phyloP scores from a whole-genome alignment of 108 stramenopile genomes.

The Cylindrotheca closterium region DNA sequence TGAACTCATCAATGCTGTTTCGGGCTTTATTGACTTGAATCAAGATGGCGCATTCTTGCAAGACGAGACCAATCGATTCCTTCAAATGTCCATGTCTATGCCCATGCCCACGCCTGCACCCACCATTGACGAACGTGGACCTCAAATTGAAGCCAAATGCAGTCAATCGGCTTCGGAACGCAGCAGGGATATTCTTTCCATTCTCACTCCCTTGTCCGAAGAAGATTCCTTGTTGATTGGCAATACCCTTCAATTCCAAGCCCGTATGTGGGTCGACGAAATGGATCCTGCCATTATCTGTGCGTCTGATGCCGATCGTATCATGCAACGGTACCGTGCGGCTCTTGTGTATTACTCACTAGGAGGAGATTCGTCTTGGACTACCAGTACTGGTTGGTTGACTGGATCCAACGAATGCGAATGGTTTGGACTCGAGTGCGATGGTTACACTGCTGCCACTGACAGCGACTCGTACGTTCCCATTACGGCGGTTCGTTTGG shows the following conservation, averaged over 20 bases:
- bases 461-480: conserved; percentile 19
- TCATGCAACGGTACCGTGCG: conserved; percentile 35
- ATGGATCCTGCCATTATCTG: conserved; percentile 53
- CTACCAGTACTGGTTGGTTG: conserved; percentile 44
- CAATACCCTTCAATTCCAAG: conserved; percentile 41
- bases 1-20: too few species aligned
- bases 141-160: conserved; percentile 35
- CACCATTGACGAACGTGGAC: not conserved
- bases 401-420: conserved; percentile 43
- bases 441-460: not conserved
- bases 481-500: conserved; percentile 22
- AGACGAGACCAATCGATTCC: too few species aligned
- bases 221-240: conserved; percentile 10
- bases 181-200: conserved; percentile 35
- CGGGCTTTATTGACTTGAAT: too few species aligned
- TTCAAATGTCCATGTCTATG: conserved; percentile 20
- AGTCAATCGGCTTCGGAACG: conserved; percentile 33
- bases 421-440: conserved; percentile 63
- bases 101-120: conserved; percentile 7
- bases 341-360: conserved; percentile 39
- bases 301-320: conserved; percentile 21
- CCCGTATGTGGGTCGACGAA: conserved; percentile 53
- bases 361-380: conserved; percentile 39
- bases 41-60: too few species aligned
- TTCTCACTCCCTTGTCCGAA: conserved; percentile 30